Evolutionary conservation across 495 filamentous ascomycete species (phyloP).

Genomic region (Pseudoneurospora amorphoporcata): DNA sequence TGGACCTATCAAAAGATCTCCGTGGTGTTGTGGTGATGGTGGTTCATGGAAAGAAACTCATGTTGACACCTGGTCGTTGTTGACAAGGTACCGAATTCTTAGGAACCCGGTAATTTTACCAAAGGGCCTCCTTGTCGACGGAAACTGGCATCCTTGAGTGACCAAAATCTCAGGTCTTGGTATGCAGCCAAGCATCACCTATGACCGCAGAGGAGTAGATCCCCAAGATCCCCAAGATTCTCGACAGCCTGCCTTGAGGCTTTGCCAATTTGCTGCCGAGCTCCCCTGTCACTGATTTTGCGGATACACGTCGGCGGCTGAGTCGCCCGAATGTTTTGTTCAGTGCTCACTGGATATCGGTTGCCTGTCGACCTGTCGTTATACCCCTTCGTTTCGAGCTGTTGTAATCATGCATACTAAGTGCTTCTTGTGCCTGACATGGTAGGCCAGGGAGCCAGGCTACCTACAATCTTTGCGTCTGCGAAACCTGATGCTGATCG

Average conservation of each 20-base stretch:
- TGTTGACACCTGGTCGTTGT: background rate
- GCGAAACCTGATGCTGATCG: background rate
- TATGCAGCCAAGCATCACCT: background rate
- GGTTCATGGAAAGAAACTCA: background rate
- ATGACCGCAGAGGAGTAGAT: background rate
- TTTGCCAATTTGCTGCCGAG: background rate
- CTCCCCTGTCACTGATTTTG: background rate
- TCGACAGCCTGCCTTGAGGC: background rate
- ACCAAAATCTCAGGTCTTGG: background rate
- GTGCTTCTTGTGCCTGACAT: background rate
- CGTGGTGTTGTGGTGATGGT: background rate
- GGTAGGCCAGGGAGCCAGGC: background rate
- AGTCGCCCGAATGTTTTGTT: background rate
- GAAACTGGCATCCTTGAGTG: background rate
- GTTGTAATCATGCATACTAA: background rate
- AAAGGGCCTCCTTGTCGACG: background rate
- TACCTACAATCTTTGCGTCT: background rate
- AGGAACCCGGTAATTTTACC: background rate
- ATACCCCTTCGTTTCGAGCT: background rate
- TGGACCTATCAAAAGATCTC: background rate
- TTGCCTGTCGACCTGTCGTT: background rate
- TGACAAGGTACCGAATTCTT: background rate
- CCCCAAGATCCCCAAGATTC: background rate
- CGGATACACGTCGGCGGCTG: background rate
- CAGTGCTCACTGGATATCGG: background rate